Evolutionary conservation across 148 eudicot genomes (phyloP), one percentile per base, ranked within the genome.

Genomic region (Spergularia bocconei): DNA sequence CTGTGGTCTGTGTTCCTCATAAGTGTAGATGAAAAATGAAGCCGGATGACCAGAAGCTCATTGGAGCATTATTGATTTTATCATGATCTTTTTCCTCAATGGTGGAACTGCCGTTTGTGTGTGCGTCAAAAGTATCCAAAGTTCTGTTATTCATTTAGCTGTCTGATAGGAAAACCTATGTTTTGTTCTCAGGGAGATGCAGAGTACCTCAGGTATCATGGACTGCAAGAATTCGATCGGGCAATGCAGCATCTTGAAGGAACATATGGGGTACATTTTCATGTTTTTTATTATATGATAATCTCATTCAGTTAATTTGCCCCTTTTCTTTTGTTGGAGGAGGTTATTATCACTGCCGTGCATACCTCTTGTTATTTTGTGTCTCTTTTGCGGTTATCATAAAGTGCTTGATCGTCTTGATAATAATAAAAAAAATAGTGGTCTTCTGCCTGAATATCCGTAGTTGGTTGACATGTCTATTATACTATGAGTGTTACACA

Each of bases 221-320:
- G 99, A 48, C 12, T 95, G 87, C 99, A 92, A 87, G 98, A 95
- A 79, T 95, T 95, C 79, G 99, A 92, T 82, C 86, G 14, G 47
- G 99, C 98, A 80, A 92, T 95, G 92, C 99, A 95, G 52, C 99
- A 92, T 86, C 91, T 95, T 71, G 99, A 95, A 87, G 98, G 85
- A 74, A 82, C 83, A 68, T 91, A 87, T 75, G 87, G 87, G 68
- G 98, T 95, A 92, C 54, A 88, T 87, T 70, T 68, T 79, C 48
- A 55, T 29, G 21, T 57, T 19, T 41, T 55, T 67, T 59, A 12
- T 23, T 63, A 51, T 9, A 29, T 52, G 21, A 44, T 7, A 39
- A 48, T 11, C 38, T 71, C 65, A 41, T 68, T 15, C 36, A 29
- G 50, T 11, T 67, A n/a, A 9, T 67, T 67, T 44, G 13, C 29